These are phyloP conservation scores for Cercophora sp. DNA, from an alignment of 495 filamentous ascomycete genomes.

Conservation along the genomic window DNA sequence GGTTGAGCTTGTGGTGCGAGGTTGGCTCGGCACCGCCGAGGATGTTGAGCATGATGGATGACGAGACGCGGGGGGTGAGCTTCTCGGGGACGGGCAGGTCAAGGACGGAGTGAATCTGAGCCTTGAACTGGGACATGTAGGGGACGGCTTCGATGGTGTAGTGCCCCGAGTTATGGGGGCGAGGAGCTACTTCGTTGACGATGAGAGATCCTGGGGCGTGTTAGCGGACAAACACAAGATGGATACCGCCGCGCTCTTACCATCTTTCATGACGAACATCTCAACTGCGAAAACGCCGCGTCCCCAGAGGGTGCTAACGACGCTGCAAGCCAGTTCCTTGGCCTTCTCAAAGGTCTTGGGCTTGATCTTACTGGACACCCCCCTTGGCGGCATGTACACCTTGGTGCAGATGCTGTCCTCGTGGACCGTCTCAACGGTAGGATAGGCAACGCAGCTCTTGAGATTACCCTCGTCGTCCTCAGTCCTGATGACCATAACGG, in stretches of 20 bases:
- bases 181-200: conserved; percentile 91
- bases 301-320: conserved; percentile 75
- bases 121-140: conserved; percentile 81
- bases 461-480: conserved; percentile 59
- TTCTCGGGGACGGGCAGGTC: conserved; percentile 65
- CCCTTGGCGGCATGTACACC: conserved; percentile 79
- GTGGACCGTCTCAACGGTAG: conserved; percentile 89
- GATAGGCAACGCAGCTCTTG: conserved; percentile 64
- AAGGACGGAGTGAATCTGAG: conserved; percentile 82
- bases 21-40: conserved; percentile 69
- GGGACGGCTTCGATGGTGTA: conserved; percentile 94
- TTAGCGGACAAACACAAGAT: not conserved
- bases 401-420: conserved; percentile 95
- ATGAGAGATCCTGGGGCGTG: conserved; percentile 49
- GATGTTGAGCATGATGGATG: conserved; percentile 94
- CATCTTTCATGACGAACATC: conserved; percentile 85
- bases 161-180: conserved; percentile 95
- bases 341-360: conserved; percentile 64
- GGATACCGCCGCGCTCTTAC: conserved; percentile 32
- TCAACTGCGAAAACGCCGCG: conserved; percentile 95
- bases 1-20: conserved; percentile 66
- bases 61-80: conserved; percentile 54
- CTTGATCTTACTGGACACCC: conserved; percentile 57
- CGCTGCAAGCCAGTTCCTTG: conserved; percentile 71
- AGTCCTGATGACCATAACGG: conserved; percentile 93